Evolutionary conservation across 1,284 basidiomycete genomes (phyloP), one percentile per base, ranked within the genome.

Genomic region (Chalciporus sp.): DNA sequence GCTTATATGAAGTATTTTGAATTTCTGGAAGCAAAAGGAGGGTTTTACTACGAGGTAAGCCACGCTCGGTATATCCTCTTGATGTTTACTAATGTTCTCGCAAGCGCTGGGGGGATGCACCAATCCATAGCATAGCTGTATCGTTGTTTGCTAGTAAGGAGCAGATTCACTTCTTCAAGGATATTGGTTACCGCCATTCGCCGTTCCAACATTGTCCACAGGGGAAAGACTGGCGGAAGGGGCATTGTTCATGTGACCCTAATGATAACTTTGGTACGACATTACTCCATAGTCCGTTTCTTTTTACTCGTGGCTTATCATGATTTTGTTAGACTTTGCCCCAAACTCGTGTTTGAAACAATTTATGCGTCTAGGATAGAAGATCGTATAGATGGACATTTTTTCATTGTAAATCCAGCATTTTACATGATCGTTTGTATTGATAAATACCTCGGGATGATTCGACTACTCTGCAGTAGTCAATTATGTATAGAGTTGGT

Each of bases 61-160:
- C 49, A 3, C 28, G 33, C 26, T 9, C 17, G 37, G 23, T 19
- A 0, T 10, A 1, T 17, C 11, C 35, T 43, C 12, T 40, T 47
- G 14, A 20, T 29, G 16, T 31, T 61, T 35, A 58, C 43, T 26
- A 10, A 42, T 20, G 19, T 39, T 12, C n/a, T n/a, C 42, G 43
- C 51, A 58, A 86, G 80, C 78, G 90, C 49, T 92, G 90, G 91
- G 92, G 92, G 49, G 92, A 95, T 67, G 93, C 94, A 8, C 93
- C 92, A 4, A 81, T 94, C 8, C 91, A 94, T 64, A 89, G 85
- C 49, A 91, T 94, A 53, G 92, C 87, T 1, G 88, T 83, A 0
- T 82, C 87, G 0, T 68, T 94, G 20, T 91, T 94, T 62, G 82
- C 85, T 2, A 67, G 75, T 48, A 86, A 81, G 68, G 80, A 87